Evolutionary conservation across 257 asterid species (phyloP), one percentile per base, ranked within the genome.

Genomic region (Solanum habrochaites): DNA sequence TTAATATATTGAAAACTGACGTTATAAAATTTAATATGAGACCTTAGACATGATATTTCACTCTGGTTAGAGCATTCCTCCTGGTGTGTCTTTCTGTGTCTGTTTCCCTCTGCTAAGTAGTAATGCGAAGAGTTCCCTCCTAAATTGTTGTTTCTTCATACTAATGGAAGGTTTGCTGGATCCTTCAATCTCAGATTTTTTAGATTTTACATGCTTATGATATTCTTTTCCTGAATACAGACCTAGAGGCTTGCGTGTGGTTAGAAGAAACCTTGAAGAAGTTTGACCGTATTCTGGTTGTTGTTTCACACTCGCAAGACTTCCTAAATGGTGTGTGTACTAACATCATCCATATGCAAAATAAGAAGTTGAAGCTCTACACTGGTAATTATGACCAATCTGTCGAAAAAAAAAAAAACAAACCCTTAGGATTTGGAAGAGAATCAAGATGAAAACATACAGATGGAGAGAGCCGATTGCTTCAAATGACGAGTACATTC

Each of bases 221-320:
- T 6, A 32, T 3, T 72, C 35, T 21, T 86, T 20, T 82, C 37
- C 71, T 18, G 31, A 60, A 85, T 67, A 74, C 95, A 97, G 99
- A 97, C 86, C 89, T 97, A 88, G 99, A 97, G 88, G 99, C 99
- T 62, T 97, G 99, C 56, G 99, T 97, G 77, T 97, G 99, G 99
- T 87, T 97, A 49, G 99, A 97, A 88, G 99, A 97, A 91, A 96
- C 91, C 3, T 86, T 97, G 90, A 97, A 97, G 91, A 97, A 90
- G 7, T 95, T 97, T n/a, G 97, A 95, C 14, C 93, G 98, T 4
- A 97, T 97, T 87, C 94, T 97, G 58, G 99, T 97, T 4, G 99
- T 97, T 89, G 95, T 97, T 43, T 97, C 99, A 45, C 99, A 97
- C 90, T 97, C 99, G 78, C 99, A 97, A 89, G 99, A 97, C 88